These are phyloP conservation scores for Inonotus hispidus DNA, from an alignment of 1,284 basidiomycete genomes.

Conservation along the genomic window DNA sequence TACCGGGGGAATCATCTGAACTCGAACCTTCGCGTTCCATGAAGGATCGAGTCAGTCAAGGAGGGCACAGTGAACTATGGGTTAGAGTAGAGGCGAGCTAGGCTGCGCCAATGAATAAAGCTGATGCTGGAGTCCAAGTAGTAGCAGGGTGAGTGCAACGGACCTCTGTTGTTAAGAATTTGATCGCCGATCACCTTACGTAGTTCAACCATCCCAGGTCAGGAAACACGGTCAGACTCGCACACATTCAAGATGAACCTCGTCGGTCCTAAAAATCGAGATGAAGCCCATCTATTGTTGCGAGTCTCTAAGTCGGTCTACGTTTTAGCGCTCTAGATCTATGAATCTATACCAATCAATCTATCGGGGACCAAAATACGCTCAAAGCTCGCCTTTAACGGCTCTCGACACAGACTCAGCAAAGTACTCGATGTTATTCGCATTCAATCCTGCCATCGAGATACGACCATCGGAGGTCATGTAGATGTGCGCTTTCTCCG, in stretches of 20 bases:
- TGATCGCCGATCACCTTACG: not conserved
- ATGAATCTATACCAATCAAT: conserved; percentile 4
- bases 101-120: too few relatives aligned
- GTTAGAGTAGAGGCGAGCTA: too few relatives aligned
- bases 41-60: not conserved
- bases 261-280: not conserved
- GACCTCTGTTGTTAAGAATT: not conserved
- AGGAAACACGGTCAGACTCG: not conserved
- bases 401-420: conserved; percentile 80
- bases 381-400: conserved; percentile 73
- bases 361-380: not conserved
- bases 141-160: not conserved
- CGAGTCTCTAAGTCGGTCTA: not conserved
- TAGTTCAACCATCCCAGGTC: not conserved
- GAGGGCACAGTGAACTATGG: too few relatives aligned
- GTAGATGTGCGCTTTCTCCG: conserved; percentile 93
- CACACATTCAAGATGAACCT: not conserved
- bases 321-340: not conserved
- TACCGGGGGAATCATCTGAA: not conserved
- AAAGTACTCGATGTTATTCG: conserved; percentile 87
- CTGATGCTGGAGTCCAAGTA: not conserved
- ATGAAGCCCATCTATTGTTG: not conserved
- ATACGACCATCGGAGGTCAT: conserved; percentile 88
- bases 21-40: not conserved
- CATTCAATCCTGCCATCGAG: conserved; percentile 95